Conservation (phyloP, 768 basidiomycete species). For the Leccinum subtestaceum region DNA sequence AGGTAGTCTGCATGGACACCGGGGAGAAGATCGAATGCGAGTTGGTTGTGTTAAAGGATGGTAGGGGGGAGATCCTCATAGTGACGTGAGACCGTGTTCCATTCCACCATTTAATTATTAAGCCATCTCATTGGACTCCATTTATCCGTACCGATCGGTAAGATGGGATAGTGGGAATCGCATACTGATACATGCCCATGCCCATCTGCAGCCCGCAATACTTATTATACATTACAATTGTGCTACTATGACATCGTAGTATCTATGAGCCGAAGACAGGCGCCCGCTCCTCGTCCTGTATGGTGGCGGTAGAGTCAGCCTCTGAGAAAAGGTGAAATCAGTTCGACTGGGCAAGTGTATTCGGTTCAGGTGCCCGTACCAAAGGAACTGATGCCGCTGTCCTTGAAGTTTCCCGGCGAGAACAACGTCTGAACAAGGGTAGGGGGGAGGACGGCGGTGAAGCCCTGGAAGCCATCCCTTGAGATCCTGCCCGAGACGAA, state of each 20-base stretch:
- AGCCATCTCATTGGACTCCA: not conserved
- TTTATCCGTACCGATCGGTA: not conserved
- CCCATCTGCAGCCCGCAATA: not conserved
- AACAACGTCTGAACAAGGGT: not conserved
- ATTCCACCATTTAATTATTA: no score
- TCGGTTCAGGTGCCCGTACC: constrained; percentile 8
- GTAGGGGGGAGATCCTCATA: constrained; percentile 84
- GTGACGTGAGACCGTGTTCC: constrained; percentile 48
- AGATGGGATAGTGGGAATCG: not conserved
- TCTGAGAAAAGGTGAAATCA: constrained; percentile 13
- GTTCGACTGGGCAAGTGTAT: not conserved
- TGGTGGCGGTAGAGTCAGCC: not conserved
- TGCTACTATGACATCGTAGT: not conserved
- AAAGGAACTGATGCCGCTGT: constrained; percentile 10
- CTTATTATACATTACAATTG: not conserved
- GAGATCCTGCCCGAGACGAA: not conserved
- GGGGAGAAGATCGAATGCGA: constrained; percentile 92
- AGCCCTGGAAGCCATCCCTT: constrained; percentile 8
- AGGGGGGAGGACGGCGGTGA: constrained; percentile 15
- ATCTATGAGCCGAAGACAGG: not conserved
- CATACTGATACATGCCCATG: not conserved
- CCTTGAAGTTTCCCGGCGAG: not conserved
- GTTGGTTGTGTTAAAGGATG: constrained; percentile 88
- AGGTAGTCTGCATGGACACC: constrained; percentile 88
- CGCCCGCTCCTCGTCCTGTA: no score